Base-by-base conservation (phyloP, 176 grass and related monocot species). In the Phoenix roebelenii region DNA sequence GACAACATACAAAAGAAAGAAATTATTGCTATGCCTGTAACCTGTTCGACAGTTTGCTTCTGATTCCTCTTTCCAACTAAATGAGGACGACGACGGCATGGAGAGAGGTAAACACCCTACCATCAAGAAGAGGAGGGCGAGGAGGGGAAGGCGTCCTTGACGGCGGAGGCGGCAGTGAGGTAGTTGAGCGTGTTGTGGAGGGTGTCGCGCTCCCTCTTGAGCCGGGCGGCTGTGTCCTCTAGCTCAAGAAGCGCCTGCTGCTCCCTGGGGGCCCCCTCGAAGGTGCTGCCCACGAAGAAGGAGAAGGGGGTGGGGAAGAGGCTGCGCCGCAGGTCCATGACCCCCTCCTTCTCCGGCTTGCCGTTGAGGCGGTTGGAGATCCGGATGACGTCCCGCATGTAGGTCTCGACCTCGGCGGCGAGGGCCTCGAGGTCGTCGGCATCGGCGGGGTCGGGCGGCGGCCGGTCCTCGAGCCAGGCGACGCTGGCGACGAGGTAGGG, bases 181-280 rank as follows among this genome's bases (percentile, higher is more conserved):
- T 93, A 98, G 66, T 98, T 98, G 77, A 98, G 84, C 18, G 85
- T 98, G 73, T 88, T 98, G 66, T 79, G 79, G n/a, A 98, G 87
- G 18, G 84, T 89, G 67, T 93, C 82, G 55, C 84, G 68, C 66
- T 98, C 88, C 65, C 94, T 73, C 74, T 80, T 69, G 58, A 98
- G 82, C 59, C 94, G 25, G 0, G 82, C 63, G n/a, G 81, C 73
- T 4, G 94, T 98, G 80, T 98, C 94, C 84, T 98, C 88, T 22
- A 98, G 79, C 79, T 98, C 94, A 7, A 98, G 94, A 57, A 98
- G 80, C 70, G 75, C 85, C 82, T 98, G 94, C 72, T 98, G 94
- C 79, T 98, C 94, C 66, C 74, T 73, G 1, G 94, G 94, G 48
- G 82, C 85, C 6, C 82, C 85, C 65, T 89, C 79, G 75, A 98